Base-by-base conservation (phyloP, 768 basidiomycete genomes). In the Tulasnella sp. region DNA sequence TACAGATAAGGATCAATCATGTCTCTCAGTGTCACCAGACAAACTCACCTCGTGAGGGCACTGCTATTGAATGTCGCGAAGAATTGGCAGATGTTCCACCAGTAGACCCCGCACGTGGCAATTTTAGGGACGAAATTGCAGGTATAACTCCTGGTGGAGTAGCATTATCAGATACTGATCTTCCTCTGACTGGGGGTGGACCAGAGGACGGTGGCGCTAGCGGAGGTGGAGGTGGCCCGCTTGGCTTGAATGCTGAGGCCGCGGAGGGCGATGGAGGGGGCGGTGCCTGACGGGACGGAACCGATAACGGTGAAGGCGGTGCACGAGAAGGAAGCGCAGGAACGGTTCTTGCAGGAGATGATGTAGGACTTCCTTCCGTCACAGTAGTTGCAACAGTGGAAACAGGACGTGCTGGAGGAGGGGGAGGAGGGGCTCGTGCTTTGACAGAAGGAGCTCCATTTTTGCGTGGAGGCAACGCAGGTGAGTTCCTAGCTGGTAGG, bases 61-160 rank as follows among this genome's bases (percentile, higher is more conserved):
- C 12, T 16, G 19, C 13, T 16, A 33, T 28, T 43, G 42, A 43
- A 29, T 28, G 12, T 28, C 40, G 19, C 12, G 29, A 8, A 20
- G 45, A 10, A 33, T 32, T n/a, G 45, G 45, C 24, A 46, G 22
- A 29, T 46, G 24, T 29, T 28, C 37, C 28, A 15, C 48, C 48
- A 5, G 48, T 51, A 33, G n/a, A n/a, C n/a, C n/a, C n/a, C n/a
- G n/a, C n/a, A n/a, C n/a, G n/a, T n/a, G n/a, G n/a, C n/a, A n/a
- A n/a, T n/a, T n/a, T 75, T n/a, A 70, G 46, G 4, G 72, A 69
- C 44, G 67, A 69, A 37, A 66, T 64, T 4, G 73, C 72, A 0
- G 59, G 60, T 1, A 69, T 67, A 6, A 66, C n/a, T n/a, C n/a
- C 63, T 1, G 64, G 60, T 12, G 66, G 63, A 46, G 61, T 28